Evolutionary conservation across 257 asterid genomes (phyloP), one percentile per base, ranked within the genome.

Genomic region (Przewalskia tangutica): DNA sequence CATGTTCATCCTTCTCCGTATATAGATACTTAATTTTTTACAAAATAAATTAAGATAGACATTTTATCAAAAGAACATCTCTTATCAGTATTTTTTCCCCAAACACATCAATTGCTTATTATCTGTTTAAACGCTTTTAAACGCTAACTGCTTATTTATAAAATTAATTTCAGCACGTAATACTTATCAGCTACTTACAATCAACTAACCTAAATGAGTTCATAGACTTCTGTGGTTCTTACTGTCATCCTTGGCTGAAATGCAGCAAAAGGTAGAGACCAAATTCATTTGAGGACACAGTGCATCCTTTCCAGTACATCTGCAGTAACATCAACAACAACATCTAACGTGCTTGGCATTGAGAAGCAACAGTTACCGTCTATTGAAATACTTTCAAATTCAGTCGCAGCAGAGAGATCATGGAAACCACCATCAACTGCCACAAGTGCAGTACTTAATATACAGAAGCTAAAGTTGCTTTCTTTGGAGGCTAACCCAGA

Each of bases 201-300:
- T 38, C 42, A 38, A 5, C 42, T 38, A 38, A 2, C 42, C 42
- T 27, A 38, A 38, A 38, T 38, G 42, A 3, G 42, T 38, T 38
- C 81, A 36, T 83, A 17, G 63, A 78, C 66, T 64, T 54, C 81
- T 68, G 54, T 81, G 78, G 77, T 79, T 68, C 85, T 82, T 54
- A 79, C 70, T 79, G 59, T 80, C 70, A 60, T 84, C 40, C 67
- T 87, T 77, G 44, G 60, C 62, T 58, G 73, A 53, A 87, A 82
- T 91, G 92, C 98, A 95, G 99, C 97, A 51, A 95, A 90, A 86
- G 84, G 81, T 82, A 90, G 92, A 86, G 97, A 88, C n/a, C 53
- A 89, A 27, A 81, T 84, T 78, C 82, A 78, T 83, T 85, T 87
- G 70, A 91, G 91, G 86, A 85, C 95, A 40, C 97, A 92, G 82